Evolutionary conservation across 352 stramenopile species (phyloP), one percentile per base, ranked within the genome.

Genomic region (Phytophthora capsici): DNA sequence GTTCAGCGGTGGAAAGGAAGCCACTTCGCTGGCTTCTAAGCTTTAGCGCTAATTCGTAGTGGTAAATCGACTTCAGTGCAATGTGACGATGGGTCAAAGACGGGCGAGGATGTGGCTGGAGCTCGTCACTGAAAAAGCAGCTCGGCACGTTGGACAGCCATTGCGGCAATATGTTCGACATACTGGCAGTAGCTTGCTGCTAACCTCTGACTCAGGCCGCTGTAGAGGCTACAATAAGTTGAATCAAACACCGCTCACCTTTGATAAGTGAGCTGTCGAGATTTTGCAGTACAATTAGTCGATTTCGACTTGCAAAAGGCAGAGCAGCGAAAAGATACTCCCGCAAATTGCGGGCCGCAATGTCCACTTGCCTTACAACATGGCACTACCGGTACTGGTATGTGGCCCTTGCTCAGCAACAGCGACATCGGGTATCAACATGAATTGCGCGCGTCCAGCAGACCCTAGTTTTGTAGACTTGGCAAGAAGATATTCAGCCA

Each of bases 31-130:
- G 60, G 25, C 43, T 56, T n/a, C 51, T 68, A 55, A 37, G 13
- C 25, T 48, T 57, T 68, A 46, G 54, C 13, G 36, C 45, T 69
- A 69, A 69, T 55, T 69, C 46, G 30, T 58, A 54, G 53, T 20
- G 49, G 19, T 54, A 64, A 61, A 25, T 22, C 5, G 16, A 13
- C 34, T 30, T 40, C 43, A 46, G 20, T 14, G 32, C 63, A 20
- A 71, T 57, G 7, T 16, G 20, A 41, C 63, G 63, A 69, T 30
- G 43, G 10, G 4, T 19, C 28, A 66, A n/a, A 59, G 48, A 32
- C 30, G 32, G 9, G 51, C 37, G 34, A 63, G 10, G 48, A 55
- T 69, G 61, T 22, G 36, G 26, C 22, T 13, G 61, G 46, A 65
- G 45, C 54, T 64, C 45, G 54, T 65, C 54, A 69, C 45, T 66